These are phyloP conservation scores for Calendula officinalis DNA, from an alignment of 129 eudicot species.

Conservation along the genomic window DNA sequence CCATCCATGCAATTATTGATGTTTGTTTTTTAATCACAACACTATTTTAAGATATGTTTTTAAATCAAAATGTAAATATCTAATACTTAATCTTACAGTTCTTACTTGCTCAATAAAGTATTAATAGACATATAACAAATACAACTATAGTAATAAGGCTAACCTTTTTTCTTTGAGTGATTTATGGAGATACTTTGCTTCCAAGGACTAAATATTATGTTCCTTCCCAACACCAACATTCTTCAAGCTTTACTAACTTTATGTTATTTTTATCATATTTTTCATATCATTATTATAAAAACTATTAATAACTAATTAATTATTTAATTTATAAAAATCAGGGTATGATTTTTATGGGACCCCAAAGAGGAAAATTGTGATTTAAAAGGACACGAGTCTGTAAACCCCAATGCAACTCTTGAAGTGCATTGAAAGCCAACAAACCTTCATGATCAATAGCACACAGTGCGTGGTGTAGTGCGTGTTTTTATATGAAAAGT, in stretches of 20 bases:
- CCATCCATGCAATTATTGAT: neutral
- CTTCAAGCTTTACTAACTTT: neutral
- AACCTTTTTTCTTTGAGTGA: constrained; percentile 1
- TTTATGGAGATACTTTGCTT: constrained; percentile 19
- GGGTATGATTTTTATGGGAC: constrained; percentile 2
- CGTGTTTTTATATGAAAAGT: constrained; percentile 20
- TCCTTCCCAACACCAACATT: constrained; percentile 9
- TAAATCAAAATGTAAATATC: too few species aligned
- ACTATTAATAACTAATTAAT: neutral
- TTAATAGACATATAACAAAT: neutral
- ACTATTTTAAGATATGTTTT: neutral
- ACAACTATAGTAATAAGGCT: neutral
- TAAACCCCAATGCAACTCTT: constrained; percentile 2
- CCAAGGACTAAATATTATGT: too few species aligned
- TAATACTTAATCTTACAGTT: too few species aligned
- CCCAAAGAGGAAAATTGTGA: neutral
- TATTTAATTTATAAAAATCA: neutral
- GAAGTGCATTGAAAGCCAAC: constrained; percentile 26
- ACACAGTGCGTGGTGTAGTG: constrained; percentile 2
- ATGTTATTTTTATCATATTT: too few species aligned
- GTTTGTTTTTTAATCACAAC: neutral
- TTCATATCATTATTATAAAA: too few species aligned
- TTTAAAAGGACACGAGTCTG: constrained; percentile 14
- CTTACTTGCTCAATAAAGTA: too few species aligned
- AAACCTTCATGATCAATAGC: constrained; percentile 35